These are phyloP conservation scores for Tulasnella sp. DNA, from an alignment of 768 basidiomycete genomes.

Conservation along the genomic window DNA sequence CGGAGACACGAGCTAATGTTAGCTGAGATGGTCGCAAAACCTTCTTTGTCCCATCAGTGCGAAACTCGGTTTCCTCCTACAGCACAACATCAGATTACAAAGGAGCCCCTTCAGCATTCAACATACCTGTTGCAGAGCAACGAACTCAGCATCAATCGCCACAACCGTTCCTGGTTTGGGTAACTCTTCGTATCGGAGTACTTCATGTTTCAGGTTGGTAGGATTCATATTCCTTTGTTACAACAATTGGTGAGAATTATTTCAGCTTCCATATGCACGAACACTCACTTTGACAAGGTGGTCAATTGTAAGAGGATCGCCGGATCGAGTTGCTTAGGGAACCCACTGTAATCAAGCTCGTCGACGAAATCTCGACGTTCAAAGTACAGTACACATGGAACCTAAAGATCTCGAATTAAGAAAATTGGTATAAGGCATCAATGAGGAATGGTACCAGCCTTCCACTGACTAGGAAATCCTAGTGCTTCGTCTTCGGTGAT, in stretches of 20 bases:
- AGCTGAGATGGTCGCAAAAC: conserved; percentile 83
- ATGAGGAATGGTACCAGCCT: conserved; percentile 41
- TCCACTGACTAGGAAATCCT: conserved; percentile 82
- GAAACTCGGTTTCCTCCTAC: conserved; percentile 88
- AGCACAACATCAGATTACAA: not conserved
- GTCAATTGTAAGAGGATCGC: conserved; percentile 49
- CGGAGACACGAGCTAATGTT: conserved; percentile 88
- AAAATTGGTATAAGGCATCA: not conserved
- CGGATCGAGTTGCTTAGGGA: conserved; percentile 57
- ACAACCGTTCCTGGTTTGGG: conserved; percentile 78
- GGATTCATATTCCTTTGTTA: conserved; percentile 13
- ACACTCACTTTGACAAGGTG: conserved; percentile 13
- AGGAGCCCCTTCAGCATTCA: not conserved
- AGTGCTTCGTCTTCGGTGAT: conserved; percentile 79
- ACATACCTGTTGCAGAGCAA: conserved; percentile 81
- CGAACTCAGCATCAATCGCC: conserved; percentile 96
- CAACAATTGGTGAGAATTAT: too few species aligned
- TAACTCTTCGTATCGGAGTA: conserved; percentile 56
- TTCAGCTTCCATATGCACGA: too few species aligned
- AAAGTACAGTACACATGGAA: conserved; percentile 81
- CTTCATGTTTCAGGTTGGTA: conserved; percentile 52
- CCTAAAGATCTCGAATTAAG: conserved; percentile 29
- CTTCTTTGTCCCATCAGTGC: conserved; percentile 89
- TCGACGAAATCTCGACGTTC: conserved; percentile 55
- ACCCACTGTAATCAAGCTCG: conserved; percentile 45